Evolutionary conservation across 345 rosid species (phyloP).

Genomic region (Citrus mangshanensis): DNA sequence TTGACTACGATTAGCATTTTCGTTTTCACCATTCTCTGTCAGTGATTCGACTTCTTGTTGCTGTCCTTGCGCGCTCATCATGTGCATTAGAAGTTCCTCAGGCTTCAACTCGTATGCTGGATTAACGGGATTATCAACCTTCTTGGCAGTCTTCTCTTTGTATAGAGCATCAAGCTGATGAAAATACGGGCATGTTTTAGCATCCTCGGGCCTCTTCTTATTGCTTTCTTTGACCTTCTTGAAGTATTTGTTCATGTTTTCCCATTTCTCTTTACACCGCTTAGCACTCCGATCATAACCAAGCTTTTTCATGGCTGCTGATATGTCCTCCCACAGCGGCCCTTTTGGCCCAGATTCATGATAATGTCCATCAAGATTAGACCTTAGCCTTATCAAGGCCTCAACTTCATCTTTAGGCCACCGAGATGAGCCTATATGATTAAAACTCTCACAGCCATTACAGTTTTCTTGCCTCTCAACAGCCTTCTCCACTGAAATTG

Average conservation of each 20-base stretch:
- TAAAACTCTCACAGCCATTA: conserved; percentile 26
- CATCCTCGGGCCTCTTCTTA: conserved; percentile 64
- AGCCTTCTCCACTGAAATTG: conserved; percentile 15
- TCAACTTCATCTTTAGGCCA: conserved; percentile 89
- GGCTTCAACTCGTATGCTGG: conserved; percentile 35
- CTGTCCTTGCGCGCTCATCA: conserved; percentile 40
- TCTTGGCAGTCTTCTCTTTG: conserved; percentile 46
- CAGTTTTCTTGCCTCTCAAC: conserved; percentile 28
- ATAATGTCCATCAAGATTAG: conserved; percentile 55
- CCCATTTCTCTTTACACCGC: conserved; percentile 98
- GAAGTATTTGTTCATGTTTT: conserved; percentile 94
- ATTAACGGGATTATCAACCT: conserved; percentile 20
- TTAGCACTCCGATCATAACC: conserved; percentile 76
- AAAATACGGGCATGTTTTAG: conserved; percentile 89
- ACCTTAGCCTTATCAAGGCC: conserved; percentile 63
- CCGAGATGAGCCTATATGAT: conserved; percentile 52
- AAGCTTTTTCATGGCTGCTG: conserved; percentile 56
- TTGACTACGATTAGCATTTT: conserved; percentile 28
- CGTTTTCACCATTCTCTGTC: conserved; percentile 31
- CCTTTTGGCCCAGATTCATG: conserved; percentile 68
- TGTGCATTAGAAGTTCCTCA: conserved; percentile 52
- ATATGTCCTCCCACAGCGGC: conserved; percentile 90
- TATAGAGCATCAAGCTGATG: conserved; percentile 68
- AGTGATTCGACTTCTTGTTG: conserved; percentile 28
- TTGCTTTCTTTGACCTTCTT: conserved; percentile 81